These are phyloP conservation scores for Penicillium sp. DNA, from an alignment of 2,329 filamentous ascomycete species.

Conservation along the genomic window DNA sequence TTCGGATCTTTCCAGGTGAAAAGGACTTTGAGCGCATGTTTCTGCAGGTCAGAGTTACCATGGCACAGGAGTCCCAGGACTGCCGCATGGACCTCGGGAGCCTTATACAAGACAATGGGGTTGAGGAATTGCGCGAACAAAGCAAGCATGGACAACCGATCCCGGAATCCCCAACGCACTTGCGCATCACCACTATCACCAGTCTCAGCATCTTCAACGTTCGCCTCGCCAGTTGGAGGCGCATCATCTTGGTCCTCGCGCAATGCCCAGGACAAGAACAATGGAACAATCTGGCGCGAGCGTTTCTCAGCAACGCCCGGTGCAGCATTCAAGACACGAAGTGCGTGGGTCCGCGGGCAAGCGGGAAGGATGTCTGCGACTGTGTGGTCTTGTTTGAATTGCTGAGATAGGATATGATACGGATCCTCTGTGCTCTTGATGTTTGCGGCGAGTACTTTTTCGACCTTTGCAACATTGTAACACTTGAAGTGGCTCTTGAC, in stretches of 20 bases:
- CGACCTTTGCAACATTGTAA: constrained; percentile 65
- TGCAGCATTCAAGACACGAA: constrained; percentile 71
- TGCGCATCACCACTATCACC: constrained; percentile 21
- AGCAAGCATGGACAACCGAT: constrained; percentile 77
- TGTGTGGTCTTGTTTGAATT: constrained; percentile 63
- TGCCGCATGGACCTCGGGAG: constrained; percentile 71
- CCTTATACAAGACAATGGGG: constrained; percentile 76
- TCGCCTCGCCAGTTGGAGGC: constrained; percentile 15
- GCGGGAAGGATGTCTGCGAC: constrained; percentile 38
- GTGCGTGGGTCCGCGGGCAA: constrained; percentile 68
- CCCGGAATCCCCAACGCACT: constrained; percentile 51
- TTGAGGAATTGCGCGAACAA: constrained; percentile 85
- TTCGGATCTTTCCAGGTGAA: constrained; percentile 83
- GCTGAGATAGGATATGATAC: constrained; percentile 57
- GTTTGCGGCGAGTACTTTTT: constrained; percentile 51
- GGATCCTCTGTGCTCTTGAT: constrained; percentile 55
- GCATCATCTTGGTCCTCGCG: constrained; percentile 48
- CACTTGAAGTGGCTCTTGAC: constrained; percentile 69
- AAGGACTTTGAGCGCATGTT: constrained; percentile 76
- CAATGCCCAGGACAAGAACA: constrained; percentile 77
- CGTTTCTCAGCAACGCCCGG: constrained; percentile 80
- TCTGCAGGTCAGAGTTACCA: constrained; percentile 87
- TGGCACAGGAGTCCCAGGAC: constrained; percentile 76
- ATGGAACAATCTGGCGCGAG: constrained; percentile 79
- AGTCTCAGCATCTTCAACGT: constrained; percentile 11